Percentiles rank a stretch among this genome's conserved stretches.
Evolutionary conservation across 2,329 filamentous ascomycete species (phyloP).

Genomic region (Alternaria sp.): DNA sequence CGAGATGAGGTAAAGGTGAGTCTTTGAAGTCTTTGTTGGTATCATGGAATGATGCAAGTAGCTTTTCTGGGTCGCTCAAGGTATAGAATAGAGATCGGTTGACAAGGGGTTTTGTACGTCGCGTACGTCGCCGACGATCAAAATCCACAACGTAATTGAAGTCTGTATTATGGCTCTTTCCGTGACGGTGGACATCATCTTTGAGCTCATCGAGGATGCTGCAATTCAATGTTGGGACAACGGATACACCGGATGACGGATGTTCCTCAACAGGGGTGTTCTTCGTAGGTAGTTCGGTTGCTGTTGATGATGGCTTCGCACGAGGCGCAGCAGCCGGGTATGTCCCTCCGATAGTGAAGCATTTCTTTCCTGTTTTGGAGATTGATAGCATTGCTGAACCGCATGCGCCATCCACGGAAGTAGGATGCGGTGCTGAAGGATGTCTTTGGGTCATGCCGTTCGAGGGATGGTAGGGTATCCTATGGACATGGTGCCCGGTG

Average conservation of each 20-base stretch:
- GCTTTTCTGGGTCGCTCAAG: conserved; percentile 38
- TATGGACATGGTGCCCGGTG: conserved; percentile 39
- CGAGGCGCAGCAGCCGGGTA: background rate
- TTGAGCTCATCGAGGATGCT: conserved; percentile 39
- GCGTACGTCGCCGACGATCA: conserved; percentile 19
- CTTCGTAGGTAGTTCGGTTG: background rate
- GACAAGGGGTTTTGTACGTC: conserved; percentile 29
- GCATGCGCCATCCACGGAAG: conserved; percentile 13
- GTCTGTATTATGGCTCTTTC: conserved; percentile 14
- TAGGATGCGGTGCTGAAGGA: background rate
- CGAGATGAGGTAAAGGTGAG: conserved; percentile 45
- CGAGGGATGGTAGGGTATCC: conserved; percentile 31
- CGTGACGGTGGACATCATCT: conserved; percentile 24
- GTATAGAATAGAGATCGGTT: conserved; percentile 45
- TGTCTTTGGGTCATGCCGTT: conserved; percentile 9
- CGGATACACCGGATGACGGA: conserved; percentile 17
- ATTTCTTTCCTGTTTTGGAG: conserved; percentile 29
- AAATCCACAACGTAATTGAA: conserved; percentile 27
- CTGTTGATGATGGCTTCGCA: background rate
- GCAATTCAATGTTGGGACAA: conserved; percentile 33
- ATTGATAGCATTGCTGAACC: conserved; percentile 16
- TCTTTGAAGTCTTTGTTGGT: conserved; percentile 23
- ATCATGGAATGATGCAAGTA: conserved; percentile 46
- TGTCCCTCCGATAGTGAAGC: conserved; percentile 19
- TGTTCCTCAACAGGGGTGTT: background rate